These are phyloP conservation scores for Dysphania ambrosioides DNA, from an alignment of 148 eudicot genomes.

Conservation along the genomic window DNA sequence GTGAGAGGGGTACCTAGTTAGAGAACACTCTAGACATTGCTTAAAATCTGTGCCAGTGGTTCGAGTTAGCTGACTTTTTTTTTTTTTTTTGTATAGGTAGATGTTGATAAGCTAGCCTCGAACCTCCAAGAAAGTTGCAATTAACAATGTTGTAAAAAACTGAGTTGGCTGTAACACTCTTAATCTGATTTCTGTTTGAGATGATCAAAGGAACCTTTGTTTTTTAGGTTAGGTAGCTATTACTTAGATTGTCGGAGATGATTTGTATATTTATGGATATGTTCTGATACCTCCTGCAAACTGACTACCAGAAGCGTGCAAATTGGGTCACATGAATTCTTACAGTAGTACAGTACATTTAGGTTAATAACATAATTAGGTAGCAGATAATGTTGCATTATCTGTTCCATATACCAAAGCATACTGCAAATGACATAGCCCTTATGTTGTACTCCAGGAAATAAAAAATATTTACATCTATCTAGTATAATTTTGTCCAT, in stretches of 20 bases:
- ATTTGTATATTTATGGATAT: not conserved
- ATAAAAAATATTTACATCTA: not conserved
- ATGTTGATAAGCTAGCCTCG: not conserved
- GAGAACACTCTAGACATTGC: not conserved
- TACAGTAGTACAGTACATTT: too few relatives aligned
- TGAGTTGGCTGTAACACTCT: not conserved
- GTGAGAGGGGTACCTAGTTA: too few relatives aligned
- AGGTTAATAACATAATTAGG: too few relatives aligned
- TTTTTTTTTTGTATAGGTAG: not conserved
- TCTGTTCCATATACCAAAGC: too few relatives aligned
- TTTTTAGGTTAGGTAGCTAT: not conserved
- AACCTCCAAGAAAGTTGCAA: not conserved
- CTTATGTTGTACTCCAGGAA: not conserved
- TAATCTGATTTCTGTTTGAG: not conserved
- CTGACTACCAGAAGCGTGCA: too few relatives aligned
- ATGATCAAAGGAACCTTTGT: not conserved
- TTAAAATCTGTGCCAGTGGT: not conserved
- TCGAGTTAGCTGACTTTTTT: not conserved
- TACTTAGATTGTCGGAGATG: not conserved
- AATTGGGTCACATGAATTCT: too few relatives aligned
- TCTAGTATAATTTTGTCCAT: not conserved
- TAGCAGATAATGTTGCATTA: too few relatives aligned
- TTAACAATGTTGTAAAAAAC: not conserved
- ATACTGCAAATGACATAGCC: too few relatives aligned
- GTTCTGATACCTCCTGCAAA: too few relatives aligned